phyloP scores from a whole-genome alignment of 306 rosid genomes.

The Cucumis sativus region Cucumber_9930_V3 NC_026657.2:1672001-1672500 shows the following conservation, averaged over 20 bases:
- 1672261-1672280: slow-evolving; percentile 9
- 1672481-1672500: slow-evolving; percentile 44
- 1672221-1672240: slow-evolving; percentile 7
- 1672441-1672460: slow-evolving; percentile 3
- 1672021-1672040: no score
- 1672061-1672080: background rate
- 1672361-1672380: slow-evolving; percentile 63
- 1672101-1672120: background rate
- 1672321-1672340: slow-evolving; percentile 72
- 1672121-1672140: background rate
- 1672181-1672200: background rate
- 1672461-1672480: slow-evolving; percentile 18
- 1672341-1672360: slow-evolving; percentile 82
- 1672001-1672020: background rate
- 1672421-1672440: background rate
- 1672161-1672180: background rate
- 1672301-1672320: slow-evolving; percentile 64
- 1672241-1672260: background rate
- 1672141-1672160: background rate
- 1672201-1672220: background rate
- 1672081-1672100: background rate
- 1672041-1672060: background rate
- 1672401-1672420: slow-evolving; percentile 66
- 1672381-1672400: slow-evolving; percentile 72
- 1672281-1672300: slow-evolving; percentile 18